phyloP scores from a whole-genome alignment of 169 alveolate species.

The Miamiensis avidus region DNA sequence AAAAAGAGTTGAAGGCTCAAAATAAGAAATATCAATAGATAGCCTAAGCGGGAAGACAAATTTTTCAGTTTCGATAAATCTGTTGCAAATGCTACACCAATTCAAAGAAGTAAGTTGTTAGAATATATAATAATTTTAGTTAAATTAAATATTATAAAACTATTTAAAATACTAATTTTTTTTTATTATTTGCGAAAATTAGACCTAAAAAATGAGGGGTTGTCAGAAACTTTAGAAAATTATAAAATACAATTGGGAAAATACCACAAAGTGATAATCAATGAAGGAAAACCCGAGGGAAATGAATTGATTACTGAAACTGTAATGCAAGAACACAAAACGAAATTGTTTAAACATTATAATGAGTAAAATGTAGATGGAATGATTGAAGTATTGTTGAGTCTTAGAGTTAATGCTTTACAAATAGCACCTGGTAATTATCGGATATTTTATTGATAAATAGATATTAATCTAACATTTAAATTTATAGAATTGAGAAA shows the following conservation, averaged over 20 bases:
- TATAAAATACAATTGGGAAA: constrained; percentile 84
- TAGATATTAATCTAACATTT: no score
- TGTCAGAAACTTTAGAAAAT: constrained; percentile 77
- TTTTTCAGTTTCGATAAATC: constrained; percentile 80
- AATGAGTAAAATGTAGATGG: constrained; percentile 74
- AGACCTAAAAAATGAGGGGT: constrained; percentile 47
- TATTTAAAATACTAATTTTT: not conserved
- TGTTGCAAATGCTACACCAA: constrained; percentile 69
- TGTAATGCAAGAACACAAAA: constrained; percentile 84
- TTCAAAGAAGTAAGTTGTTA: constrained; percentile 65
- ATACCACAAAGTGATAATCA: constrained; percentile 82
- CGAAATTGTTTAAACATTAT: constrained; percentile 73
- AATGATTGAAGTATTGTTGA: constrained; percentile 75
- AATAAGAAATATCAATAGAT: constrained; percentile 76
- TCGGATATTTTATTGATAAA: no score
- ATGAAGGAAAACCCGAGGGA: constrained; percentile 76
- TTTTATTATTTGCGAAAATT: no score
- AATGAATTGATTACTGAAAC: constrained; percentile 72
- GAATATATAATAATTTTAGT: not conserved
- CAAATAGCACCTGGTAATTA: constrained; percentile 70
- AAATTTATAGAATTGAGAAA: constrained; percentile 63
- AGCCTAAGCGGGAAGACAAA: constrained; percentile 76
- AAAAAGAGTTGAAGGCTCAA: constrained; percentile 54
- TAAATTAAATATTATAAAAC: constrained; percentile 48
- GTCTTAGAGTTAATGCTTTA: constrained; percentile 85